Percentiles rank a stretch among this genome's conserved stretches.
Conservation (phyloP, 805 yeast species). For the Barnettozyma californica region DNA sequence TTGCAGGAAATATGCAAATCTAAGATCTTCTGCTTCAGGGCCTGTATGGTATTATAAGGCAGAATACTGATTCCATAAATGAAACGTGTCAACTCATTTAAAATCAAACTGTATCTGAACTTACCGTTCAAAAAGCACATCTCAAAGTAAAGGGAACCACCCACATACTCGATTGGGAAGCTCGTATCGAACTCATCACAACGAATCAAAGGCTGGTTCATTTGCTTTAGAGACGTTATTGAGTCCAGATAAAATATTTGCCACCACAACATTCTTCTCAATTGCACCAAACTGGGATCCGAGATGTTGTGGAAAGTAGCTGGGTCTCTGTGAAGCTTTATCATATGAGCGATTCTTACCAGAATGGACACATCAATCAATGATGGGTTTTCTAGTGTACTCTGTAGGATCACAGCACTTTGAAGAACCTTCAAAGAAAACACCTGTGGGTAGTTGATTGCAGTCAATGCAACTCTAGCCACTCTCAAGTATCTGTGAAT, state of each 20-base stretch:
- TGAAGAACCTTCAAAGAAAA: slow-evolving; percentile 35
- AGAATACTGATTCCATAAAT: slow-evolving; percentile 44
- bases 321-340: slow-evolving; percentile 58
- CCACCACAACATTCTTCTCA: slow-evolving; percentile 62
- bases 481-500: slow-evolving; percentile 46
- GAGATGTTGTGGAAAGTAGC: slow-evolving; percentile 44
- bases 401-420: slow-evolving; percentile 46
- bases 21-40: slow-evolving; percentile 42
- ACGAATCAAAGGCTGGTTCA: slow-evolving; percentile 48
- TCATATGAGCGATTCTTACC: slow-evolving; percentile 49
- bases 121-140: slow-evolving; percentile 48
- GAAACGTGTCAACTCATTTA: slow-evolving; percentile 48
- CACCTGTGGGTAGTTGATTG: slow-evolving; percentile 46
- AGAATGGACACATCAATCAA: slow-evolving; percentile 51
- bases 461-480: slow-evolving; percentile 43
- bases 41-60: slow-evolving; percentile 35
- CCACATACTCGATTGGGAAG: slow-evolving; percentile 43
- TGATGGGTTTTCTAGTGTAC: slow-evolving; percentile 51
- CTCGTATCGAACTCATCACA: slow-evolving; percentile 51
- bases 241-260: slow-evolving; percentile 56
- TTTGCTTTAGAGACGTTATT: slow-evolving; percentile 48
- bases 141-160: slow-evolving; percentile 36
- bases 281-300: slow-evolving; percentile 43
- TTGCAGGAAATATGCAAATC: slow-evolving; percentile 47
- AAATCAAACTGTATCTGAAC: slow-evolving; percentile 44